Base-by-base conservation (phyloP, 176 grass and related monocot species). In the Triticum monococcum region DNA sequence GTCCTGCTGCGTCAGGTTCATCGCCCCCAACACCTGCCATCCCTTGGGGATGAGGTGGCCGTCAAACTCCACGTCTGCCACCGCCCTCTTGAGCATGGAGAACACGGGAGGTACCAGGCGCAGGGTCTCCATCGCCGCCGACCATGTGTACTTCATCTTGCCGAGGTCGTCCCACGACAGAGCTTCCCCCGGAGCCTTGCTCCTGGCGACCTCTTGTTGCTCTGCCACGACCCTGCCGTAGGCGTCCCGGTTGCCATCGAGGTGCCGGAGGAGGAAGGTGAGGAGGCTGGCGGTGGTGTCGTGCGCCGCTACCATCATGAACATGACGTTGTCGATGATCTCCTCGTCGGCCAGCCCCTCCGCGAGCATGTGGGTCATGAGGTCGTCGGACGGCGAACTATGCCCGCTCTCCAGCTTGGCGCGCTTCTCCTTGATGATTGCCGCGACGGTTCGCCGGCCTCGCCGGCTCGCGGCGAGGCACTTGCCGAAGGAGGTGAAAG, bases 241-340 rank as follows among this genome's bases (percentile, higher is more conserved):
- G 18, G 75, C 75, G 26, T 57, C 75, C 52, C 52, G 36, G 75
- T 59, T 60, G 50, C 75, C 2, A 10, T 70, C 68, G 33, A 91
- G 85, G 11, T 81, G 76, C 7, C 70, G 89, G 77, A 91, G 60
- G 25, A 91, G 72, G 81, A 91, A 91, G 37, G 85, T 85, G 16
- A 91, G 22, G 77, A 88, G 86, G 5, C 13, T n/a, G 30, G 89
- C 68, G 0, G 86, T 81, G 5, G 85, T 91, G 77, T 91, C 89
- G 35, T 88, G 82, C 9, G 86, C 81, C 16, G 86, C 77, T 2
- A 88, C 20, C 69, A 85, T 77, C 35, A 91, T 38, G 24, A 85
- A 54, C 75, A 85, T 81, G 24, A 62, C 35, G 68, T 81, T 91
- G 78, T 91, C 82, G n/a, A 88, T 68, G 38, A 88, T 85, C 37